Evolutionary conservation across 2,329 filamentous ascomycete genomes (phyloP).

Genomic region (Bipolaris victoriae): DNA sequence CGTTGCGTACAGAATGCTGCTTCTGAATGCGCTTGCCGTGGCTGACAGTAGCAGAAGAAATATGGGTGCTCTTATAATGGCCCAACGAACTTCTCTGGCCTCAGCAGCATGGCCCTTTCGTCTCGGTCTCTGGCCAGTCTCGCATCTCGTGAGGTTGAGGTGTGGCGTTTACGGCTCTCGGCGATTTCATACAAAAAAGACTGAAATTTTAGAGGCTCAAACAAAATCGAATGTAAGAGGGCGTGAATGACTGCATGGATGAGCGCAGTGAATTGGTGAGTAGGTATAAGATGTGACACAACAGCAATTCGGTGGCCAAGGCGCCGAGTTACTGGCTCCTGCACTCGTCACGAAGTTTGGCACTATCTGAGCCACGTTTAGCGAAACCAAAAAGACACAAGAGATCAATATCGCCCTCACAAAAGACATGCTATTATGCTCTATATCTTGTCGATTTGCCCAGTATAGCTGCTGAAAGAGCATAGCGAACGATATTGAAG

Average conservation of each 20-base stretch:
- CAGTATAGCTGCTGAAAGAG: not conserved
- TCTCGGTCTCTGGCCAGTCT: not conserved
- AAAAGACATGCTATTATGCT: not conserved
- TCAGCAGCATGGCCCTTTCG: not conserved
- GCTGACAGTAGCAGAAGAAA: not conserved
- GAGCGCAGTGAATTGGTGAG: not conserved
- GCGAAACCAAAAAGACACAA: constrained; percentile 3
- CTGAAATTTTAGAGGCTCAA: not conserved
- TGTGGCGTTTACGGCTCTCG: not conserved
- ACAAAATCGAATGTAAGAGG: not conserved
- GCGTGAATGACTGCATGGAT: not conserved
- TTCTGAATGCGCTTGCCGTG: not conserved
- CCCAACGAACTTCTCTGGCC: not conserved
- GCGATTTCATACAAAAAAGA: not conserved
- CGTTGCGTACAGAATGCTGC: not conserved
- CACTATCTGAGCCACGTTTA: constrained; percentile 11
- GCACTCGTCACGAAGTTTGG: constrained; percentile 6
- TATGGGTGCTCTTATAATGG: not conserved
- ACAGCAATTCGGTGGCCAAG: constrained; percentile 1
- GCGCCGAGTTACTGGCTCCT: not conserved
- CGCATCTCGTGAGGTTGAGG: not conserved
- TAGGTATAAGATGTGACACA: not conserved
- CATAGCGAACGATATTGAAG: not conserved
- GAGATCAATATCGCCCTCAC: not conserved
- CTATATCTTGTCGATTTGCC: not conserved